These are phyloP conservation scores for Hypoxylon sp. DNA, from an alignment of 2,329 filamentous ascomycete species.

Conservation along the genomic window DNA sequence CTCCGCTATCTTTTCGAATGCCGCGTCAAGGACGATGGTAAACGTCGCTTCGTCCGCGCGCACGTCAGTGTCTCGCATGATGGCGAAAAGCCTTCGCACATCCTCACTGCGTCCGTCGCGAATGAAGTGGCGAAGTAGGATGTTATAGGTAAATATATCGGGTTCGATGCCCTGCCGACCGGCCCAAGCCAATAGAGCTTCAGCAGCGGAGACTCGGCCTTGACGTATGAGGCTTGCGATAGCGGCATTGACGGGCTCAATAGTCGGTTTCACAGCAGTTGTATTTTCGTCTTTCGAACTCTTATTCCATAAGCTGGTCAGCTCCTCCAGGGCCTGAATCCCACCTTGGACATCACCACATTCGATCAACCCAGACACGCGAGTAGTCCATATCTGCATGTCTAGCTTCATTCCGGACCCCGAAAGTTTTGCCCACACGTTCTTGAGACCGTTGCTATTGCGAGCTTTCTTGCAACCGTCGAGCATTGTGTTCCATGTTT, in stretches of 20 bases:
- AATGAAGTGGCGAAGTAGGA: constrained; percentile 73
- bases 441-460: constrained; percentile 71
- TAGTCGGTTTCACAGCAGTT: constrained; percentile 68
- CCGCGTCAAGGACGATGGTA: constrained; percentile 76
- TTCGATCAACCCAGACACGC: constrained; percentile 75
- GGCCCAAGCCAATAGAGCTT: constrained; percentile 71
- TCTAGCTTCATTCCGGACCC: constrained; percentile 72
- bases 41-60: constrained; percentile 77
- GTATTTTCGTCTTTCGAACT: constrained; percentile 53
- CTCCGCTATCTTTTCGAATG: constrained; percentile 60
- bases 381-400: constrained; percentile 75
- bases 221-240: constrained; percentile 71
- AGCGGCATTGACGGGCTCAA: constrained; percentile 77
- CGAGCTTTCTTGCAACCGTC: constrained; percentile 73
- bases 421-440: constrained; percentile 76
- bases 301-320: constrained; percentile 71
- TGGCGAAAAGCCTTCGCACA: constrained; percentile 65
- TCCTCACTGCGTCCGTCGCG: constrained; percentile 62
- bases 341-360: constrained; percentile 66
- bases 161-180: constrained; percentile 66
- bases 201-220: constrained; percentile 63
- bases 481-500: constrained; percentile 81
- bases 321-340: constrained; percentile 74
- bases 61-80: constrained; percentile 70
- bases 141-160: constrained; percentile 75